Conservation (phyloP, 2,329 filamentous ascomycete species). For the Hortaea werneckii region DNA sequence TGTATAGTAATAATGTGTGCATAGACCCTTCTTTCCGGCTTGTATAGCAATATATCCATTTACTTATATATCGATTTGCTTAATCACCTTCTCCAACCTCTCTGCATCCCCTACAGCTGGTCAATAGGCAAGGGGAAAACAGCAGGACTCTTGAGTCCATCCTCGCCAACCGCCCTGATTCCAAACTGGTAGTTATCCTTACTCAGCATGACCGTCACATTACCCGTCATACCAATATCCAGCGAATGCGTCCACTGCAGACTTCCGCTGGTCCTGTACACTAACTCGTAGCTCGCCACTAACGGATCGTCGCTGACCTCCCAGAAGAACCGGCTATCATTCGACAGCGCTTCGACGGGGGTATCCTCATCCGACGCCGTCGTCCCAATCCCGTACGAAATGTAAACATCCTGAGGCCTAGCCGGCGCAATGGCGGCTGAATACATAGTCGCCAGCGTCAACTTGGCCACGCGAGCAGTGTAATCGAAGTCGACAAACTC, state of each 20-base stretch:
- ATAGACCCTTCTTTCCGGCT: too few relatives aligned
- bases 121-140: slow-evolving; percentile 32
- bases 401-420: slow-evolving; percentile 41
- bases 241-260: slow-evolving; percentile 29
- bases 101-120: background rate
- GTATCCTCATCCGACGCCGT: slow-evolving; percentile 15
- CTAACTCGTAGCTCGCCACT: slow-evolving; percentile 43
- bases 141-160: slow-evolving; percentile 43
- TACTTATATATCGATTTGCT: too few relatives aligned
- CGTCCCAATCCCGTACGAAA: slow-evolving; percentile 15
- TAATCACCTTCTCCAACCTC: too few relatives aligned
- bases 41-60: too few relatives aligned
- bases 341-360: slow-evolving; percentile 22
- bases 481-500: slow-evolving; percentile 50
- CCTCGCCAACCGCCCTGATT: slow-evolving; percentile 40
- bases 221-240: slow-evolving; percentile 39
- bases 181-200: slow-evolving; percentile 52
- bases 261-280: slow-evolving; percentile 44
- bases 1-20: too few relatives aligned
- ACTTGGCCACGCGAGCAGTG: slow-evolving; percentile 43
- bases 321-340: slow-evolving; percentile 44
- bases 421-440: slow-evolving; percentile 43
- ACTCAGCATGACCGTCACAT: slow-evolving; percentile 38
- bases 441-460: slow-evolving; percentile 48
- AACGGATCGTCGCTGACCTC: slow-evolving; percentile 28